Conservation (phyloP, 257 asterid genomes). For the Cynanchum wilfordii region DNA sequence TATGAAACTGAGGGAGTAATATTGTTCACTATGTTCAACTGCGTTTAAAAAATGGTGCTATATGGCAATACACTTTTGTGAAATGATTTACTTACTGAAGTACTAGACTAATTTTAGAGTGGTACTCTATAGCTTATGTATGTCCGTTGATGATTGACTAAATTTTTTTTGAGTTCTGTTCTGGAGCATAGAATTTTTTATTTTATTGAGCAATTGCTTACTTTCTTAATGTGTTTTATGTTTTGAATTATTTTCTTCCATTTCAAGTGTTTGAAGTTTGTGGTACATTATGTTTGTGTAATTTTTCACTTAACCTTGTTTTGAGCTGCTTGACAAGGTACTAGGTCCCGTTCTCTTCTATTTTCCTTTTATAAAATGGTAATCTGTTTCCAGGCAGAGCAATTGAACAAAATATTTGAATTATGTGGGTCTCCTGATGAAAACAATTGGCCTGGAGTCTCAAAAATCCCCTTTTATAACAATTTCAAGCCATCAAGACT, state of each 20-base stretch:
- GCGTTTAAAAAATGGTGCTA: background rate
- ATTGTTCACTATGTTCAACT: background rate
- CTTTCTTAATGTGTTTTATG: background rate
- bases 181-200: background rate
- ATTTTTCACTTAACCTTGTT: constrained; percentile 2
- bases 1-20: background rate
- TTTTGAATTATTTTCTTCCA: background rate
- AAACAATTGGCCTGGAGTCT: constrained; percentile 84
- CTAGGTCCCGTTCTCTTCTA: background rate
- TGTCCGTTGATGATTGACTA: background rate
- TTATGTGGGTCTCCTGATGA: constrained; percentile 76
- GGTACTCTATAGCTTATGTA: background rate
- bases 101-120: background rate
- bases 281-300: background rate
- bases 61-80: no score
- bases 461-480: constrained; percentile 80
- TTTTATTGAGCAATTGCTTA: background rate
- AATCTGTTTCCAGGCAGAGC: constrained; percentile 56
- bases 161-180: background rate
- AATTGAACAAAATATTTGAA: constrained; percentile 69
- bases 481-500: constrained; percentile 70
- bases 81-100: background rate
- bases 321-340: background rate
- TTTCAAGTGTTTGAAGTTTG: background rate
- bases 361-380: constrained; percentile 5